Base-by-base conservation (phyloP, 202 grass and related monocot species). In the Cymbopogon flexuosus region DNA sequence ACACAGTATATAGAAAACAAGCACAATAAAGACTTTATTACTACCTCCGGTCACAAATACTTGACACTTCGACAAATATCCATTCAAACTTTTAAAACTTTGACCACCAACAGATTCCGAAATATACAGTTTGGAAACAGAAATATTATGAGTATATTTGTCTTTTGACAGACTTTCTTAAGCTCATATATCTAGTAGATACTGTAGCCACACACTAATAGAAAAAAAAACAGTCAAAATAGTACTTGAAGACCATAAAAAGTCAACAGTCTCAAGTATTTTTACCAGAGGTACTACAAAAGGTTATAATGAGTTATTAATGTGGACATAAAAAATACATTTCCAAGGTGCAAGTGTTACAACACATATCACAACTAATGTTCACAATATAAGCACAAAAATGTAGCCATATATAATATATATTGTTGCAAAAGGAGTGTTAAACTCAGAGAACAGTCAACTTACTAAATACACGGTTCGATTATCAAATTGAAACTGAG, bases 391-490 rank as follows among this genome's bases (percentile, higher is more conserved):
- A 16, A 31, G n/a, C 18, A 81, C 15, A 77, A 71, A 56, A 59
- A 12, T 30, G 46, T 40, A 60, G 39, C 40, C 47, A n/a, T n/a
- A 67, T 59, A 83, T 40, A 62, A 43, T 43, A 88, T 54, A 70
- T 19, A 30, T 3, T 14, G 3, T 10, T 70, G 36, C 22, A 75
- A 66, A 80, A 77, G 9, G 57, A 21, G 30, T 58, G 39, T 1
- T 45, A 62, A 85, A 70, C 52, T 33, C 15, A 80, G 37, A 60
- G 65, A 88, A 62, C 15, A 70, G 21, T 43, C 72, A 80, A 73
- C 56, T 86, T 94, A 97, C 95, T 88, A 97, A 83, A 93, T 88
- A 94, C 76, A 97, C 82, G 65, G 88, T 97, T 78, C 88, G 68
- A 52, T 93, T 89, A 47, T 97, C 89, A 79, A 97, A 97, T 57